A percentile compares a stretch with the other conserved stretches of the same genome.
phyloP scores from a whole-genome alignment of 176 grass and related monocot genomes.

The Zea luxurians region DNA sequence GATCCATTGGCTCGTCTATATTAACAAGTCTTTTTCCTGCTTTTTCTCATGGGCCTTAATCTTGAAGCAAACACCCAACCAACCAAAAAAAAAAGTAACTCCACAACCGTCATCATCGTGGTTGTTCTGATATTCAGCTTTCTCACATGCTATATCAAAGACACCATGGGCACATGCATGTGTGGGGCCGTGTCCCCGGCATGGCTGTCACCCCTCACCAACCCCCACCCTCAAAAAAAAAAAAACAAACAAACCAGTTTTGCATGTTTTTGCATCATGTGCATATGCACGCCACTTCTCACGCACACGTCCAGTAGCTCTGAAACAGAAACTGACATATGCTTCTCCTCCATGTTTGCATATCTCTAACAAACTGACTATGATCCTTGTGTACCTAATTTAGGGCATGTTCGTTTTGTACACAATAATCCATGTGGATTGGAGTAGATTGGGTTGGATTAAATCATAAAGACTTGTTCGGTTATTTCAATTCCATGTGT shows the following conservation, averaged over 20 bases:
- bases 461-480: too few species aligned
- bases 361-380: not conserved
- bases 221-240: not conserved
- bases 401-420: too few species aligned
- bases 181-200: slow-evolving; percentile 15
- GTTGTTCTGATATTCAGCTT: slow-evolving; percentile 25
- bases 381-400: not conserved
- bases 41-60: slow-evolving; percentile 45
- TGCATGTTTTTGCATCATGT: slow-evolving; percentile 25
- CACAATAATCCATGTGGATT: too few species aligned
- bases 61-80: slow-evolving; percentile 50
- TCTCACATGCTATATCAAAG: slow-evolving; percentile 26
- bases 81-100: slow-evolving; percentile 36
- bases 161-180: slow-evolving; percentile 22
- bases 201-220: slow-evolving; percentile 32
- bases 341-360: not conserved
- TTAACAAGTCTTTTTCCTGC: slow-evolving; percentile 40
- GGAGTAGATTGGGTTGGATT: too few species aligned
- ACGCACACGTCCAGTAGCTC: not conserved
- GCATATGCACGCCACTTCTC: slow-evolving; percentile 1
- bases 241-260: not conserved
- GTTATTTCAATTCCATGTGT: too few species aligned
- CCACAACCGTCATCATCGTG: slow-evolving; percentile 29
- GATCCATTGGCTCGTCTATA: slow-evolving; percentile 10
- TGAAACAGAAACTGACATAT: not conserved